These are phyloP conservation scores for Phaeotremella fagi DNA, from an alignment of 768 basidiomycete species.

Conservation along the genomic window DNA sequence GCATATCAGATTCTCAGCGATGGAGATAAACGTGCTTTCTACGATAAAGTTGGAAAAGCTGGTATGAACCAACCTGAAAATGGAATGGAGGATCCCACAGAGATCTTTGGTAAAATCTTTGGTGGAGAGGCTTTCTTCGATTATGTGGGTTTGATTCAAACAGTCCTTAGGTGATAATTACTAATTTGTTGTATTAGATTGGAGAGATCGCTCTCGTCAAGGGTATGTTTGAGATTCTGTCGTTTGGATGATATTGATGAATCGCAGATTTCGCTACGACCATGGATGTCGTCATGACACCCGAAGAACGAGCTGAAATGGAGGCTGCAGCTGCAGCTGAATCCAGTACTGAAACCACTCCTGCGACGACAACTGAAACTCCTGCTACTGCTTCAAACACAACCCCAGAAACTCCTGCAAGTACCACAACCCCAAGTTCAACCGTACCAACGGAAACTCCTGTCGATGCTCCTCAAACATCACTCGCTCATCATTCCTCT, in stretches of 20 bases:
- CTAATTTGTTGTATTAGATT: slow-evolving; percentile 57
- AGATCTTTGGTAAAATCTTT: slow-evolving; percentile 93
- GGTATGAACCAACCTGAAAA: slow-evolving; percentile 71
- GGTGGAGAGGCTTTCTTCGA: slow-evolving; percentile 87
- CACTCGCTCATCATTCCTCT: slow-evolving; percentile 25
- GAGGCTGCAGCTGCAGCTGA: slow-evolving; percentile 64
- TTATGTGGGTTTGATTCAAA: slow-evolving; percentile 61
- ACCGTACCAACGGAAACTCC: slow-evolving; percentile 1
- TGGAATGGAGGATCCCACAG: slow-evolving; percentile 86
- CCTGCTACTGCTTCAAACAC: slow-evolving; percentile 18
- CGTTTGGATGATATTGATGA: slow-evolving; percentile 47
- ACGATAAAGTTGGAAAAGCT: slow-evolving; percentile 91
- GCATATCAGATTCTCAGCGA: slow-evolving; percentile 74
- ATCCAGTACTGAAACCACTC: slow-evolving; percentile 38
- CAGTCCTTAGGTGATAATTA: not conserved
- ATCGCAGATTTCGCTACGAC: slow-evolving; percentile 68
- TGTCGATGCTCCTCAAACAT: slow-evolving; percentile 16
- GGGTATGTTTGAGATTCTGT: slow-evolving; percentile 41
- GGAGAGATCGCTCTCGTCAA: slow-evolving; percentile 96
- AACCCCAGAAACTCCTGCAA: slow-evolving; percentile 21
- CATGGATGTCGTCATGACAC: slow-evolving; percentile 68
- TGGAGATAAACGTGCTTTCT: slow-evolving; percentile 77
- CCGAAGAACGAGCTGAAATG: slow-evolving; percentile 85
- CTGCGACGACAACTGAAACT: slow-evolving; percentile 30
- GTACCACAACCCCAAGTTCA: slow-evolving; percentile 8